Conservation (phyloP, 495 filamentous ascomycete genomes). For the Annulohypoxylon bovei region DNA sequence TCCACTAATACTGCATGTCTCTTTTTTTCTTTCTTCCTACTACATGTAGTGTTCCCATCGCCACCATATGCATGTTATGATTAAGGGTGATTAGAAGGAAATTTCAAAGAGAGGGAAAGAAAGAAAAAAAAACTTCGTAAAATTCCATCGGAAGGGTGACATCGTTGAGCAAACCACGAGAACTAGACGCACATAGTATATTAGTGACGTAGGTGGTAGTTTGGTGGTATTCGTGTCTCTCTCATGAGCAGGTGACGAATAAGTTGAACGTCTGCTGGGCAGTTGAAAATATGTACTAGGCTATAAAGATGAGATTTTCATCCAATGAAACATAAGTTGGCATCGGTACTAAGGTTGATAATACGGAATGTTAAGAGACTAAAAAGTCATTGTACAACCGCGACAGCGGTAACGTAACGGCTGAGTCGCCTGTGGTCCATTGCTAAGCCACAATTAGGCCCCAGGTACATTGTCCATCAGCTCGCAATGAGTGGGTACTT, state of each 20-base stretch:
- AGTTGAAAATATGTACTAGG: constrained; percentile 25
- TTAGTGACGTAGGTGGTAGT: constrained; percentile 30
- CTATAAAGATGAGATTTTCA: background rate
- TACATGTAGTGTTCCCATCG: background rate
- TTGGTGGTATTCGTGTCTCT: constrained; percentile 27
- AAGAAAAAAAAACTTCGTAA: background rate
- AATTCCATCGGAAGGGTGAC: constrained; percentile 12
- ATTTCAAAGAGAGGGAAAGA: background rate
- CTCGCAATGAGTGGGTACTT: constrained; percentile 24
- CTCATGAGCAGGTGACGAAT: constrained; percentile 23
- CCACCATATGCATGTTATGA: background rate
- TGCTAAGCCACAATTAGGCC: constrained; percentile 36
- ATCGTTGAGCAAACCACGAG: constrained; percentile 15
- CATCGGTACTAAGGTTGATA: constrained; percentile 17
- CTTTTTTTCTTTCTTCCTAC: background rate
- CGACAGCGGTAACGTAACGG: constrained; percentile 29
- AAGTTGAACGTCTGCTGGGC: background rate
- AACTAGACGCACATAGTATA: constrained; percentile 13
- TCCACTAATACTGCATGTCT: constrained; percentile 13
- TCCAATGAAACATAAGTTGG: constrained; percentile 23
- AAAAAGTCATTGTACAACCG: background rate
- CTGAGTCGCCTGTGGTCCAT: constrained; percentile 26
- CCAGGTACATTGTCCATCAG: background rate
- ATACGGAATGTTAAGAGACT: constrained; percentile 1
- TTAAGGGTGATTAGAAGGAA: background rate